Base-by-base conservation (phyloP, 1,284 basidiomycete genomes). In the Rhizoctonia solani region DNA sequence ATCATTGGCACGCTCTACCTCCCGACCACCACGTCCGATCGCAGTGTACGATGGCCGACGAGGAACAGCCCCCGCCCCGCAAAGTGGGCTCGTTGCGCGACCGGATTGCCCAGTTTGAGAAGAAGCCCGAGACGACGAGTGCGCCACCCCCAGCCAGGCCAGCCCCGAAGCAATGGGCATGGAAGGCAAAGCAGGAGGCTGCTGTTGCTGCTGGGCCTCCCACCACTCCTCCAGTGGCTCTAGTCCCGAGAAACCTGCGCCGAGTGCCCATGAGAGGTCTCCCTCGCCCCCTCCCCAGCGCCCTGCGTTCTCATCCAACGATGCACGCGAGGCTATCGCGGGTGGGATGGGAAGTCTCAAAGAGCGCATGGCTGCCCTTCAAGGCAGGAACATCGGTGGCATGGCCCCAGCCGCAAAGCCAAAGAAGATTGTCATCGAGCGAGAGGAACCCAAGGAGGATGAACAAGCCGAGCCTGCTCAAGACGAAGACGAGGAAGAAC, bases 281-380 rank as follows among this genome's bases (percentile, higher is more conserved):
- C 70, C 25, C 63, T 72, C 27, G 74, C 74, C 29, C 72, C 73
- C 14, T 56, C 70, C 5, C 75, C 75, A 21, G 59, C 59, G 49
- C 30, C 50, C 50, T 39, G 47, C 59, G 21, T 90, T 95, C 88
- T 91, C 88, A 25, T 90, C 90, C 4, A 85, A 85, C 21, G 93
- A 95, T 79, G 93, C 92, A 32, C 86, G 89, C 75, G 87, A 87
- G 73, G 88, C 88, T 72, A 92, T 93, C 74, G 81, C 83, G 3
- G 79, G 79, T 19, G 88, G 85, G 21, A 41, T 63, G 14, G 59
- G 59, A 3, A 91, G 89, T 69, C 78, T 97, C 71, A 93, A 88
- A 78, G 94, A 95, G 71, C 86, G 94, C 47, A 96, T 97, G 92
- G 93, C 93, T 27, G 92, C 93, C 1, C 79, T 96, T 37, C 88